Percentiles rank a stretch among this genome's conserved stretches.
These are phyloP conservation scores for Fusarium nanum DNA, from an alignment of 2,329 filamentous ascomycete species.

Conservation along the genomic window DNA sequence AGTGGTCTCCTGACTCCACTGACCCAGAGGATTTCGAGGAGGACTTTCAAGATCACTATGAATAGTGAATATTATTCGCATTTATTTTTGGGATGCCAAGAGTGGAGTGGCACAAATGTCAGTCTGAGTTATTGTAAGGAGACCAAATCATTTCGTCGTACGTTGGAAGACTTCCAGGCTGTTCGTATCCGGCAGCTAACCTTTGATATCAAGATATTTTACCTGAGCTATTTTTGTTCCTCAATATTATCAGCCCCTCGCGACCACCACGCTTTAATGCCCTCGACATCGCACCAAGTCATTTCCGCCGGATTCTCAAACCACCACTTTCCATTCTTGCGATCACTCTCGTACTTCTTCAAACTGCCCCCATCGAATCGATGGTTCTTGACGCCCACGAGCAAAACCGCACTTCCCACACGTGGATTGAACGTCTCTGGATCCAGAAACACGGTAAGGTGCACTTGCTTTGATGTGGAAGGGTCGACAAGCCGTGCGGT, in stretches of 20 bases:
- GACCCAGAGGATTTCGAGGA: not conserved
- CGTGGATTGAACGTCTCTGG: slow-evolving; percentile 60
- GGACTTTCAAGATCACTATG: not conserved
- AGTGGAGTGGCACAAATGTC: not conserved
- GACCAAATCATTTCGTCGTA: not conserved
- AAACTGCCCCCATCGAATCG: slow-evolving; percentile 61
- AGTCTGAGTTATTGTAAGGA: not conserved
- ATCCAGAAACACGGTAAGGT: slow-evolving; percentile 66
- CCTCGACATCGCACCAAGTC: slow-evolving; percentile 62
- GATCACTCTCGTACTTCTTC: slow-evolving; percentile 59
- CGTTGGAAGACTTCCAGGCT: not conserved
- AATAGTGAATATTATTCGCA: not conserved
- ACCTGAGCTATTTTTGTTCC: not conserved
- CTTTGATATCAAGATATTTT: not conserved
- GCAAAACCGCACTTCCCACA: slow-evolving; percentile 62
- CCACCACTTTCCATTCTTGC: slow-evolving; percentile 60
- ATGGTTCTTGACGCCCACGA: slow-evolving; percentile 69
- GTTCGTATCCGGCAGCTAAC: not conserved
- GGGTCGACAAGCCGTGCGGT: slow-evolving; percentile 63
- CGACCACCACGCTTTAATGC: slow-evolving; percentile 60
- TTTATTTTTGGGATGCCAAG: not conserved
- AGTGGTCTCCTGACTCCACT: not conserved
- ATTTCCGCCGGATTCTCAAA: slow-evolving; percentile 60
- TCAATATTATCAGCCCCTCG: slow-evolving; percentile 33
- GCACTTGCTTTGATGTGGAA: slow-evolving; percentile 63